Evolutionary conservation across 371 early-diverging fungal genomes (phyloP), one percentile per base, ranked within the genome.

Genomic region (Gilbertella persicaria): DNA sequence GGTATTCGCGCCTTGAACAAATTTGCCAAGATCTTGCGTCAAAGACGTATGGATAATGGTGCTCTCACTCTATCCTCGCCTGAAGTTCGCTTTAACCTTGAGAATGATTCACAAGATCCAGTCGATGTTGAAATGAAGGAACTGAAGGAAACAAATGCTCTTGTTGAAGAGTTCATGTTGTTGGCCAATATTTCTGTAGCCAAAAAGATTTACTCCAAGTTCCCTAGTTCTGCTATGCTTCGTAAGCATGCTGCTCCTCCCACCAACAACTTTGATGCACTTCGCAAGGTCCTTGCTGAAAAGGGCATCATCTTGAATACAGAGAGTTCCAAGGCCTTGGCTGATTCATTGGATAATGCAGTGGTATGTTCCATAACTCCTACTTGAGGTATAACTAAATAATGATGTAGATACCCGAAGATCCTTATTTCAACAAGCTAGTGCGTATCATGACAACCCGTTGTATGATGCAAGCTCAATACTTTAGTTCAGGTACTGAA

Each of bases 101-200:
- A 94, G 60, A 85, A 86, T 51, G 96, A 95, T 53, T 84, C 89
- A 0, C 92, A 93, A 69, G 93, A 94, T 58, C 94, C 94, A 1
- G 90, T 92, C 5, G 93, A 93, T 66, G 77, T 80, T 5, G 92
- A 93, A 64, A 71, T 92, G 84, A 92, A 95, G 74, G 92, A 92
- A 58, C 72, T 93, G 33, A 91, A 95, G 71, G 97, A 97, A 53
- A 94, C 98, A 17, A 97, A 99, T 71, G 87, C 90, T 0, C 77
- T 99, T 29, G 94, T 99, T 21, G 99, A 99, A 66, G 99, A 99
- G 72, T 98, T 99, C 75, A 99, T 99, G 99, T 84, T 99, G 62
- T 82, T 99, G 19, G 99, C 99, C 41, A 99, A 99, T 72, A 96
- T 98, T 55, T 87, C 89, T 33, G 99, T 99, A 0, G 99, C 99